These are phyloP conservation scores for Neofusicoccum cordaticola DNA, from an alignment of 2,329 filamentous ascomycete species.

Conservation along the genomic window DNA sequence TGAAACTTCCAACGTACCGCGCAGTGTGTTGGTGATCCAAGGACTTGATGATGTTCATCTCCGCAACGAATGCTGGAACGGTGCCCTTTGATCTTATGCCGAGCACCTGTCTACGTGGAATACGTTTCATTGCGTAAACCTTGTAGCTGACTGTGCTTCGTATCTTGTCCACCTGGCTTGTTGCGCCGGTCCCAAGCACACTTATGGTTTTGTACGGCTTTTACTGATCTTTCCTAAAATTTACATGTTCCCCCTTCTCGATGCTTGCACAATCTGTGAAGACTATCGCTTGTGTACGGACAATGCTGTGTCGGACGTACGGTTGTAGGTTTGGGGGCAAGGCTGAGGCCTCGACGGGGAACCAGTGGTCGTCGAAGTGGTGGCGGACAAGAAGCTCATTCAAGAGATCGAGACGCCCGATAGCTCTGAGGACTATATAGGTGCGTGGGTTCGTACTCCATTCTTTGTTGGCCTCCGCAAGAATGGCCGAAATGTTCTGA, in stretches of 20 bases:
- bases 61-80: slow-evolving; percentile 26
- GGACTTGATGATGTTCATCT: slow-evolving; percentile 29
- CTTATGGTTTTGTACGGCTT: too few relatives aligned
- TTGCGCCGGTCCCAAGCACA: too few relatives aligned
- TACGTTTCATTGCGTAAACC: slow-evolving; percentile 31
- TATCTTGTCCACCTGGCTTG: slow-evolving; percentile 26
- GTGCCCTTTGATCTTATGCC: slow-evolving; percentile 17
- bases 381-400: slow-evolving; percentile 22
- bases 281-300: too few relatives aligned
- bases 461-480: too few relatives aligned
- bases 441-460: slow-evolving; percentile 23
- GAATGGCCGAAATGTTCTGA: too few relatives aligned
- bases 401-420: slow-evolving; percentile 23
- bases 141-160: slow-evolving; percentile 25
- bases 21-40: slow-evolving; percentile 31
- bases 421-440: slow-evolving; percentile 29
- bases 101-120: slow-evolving; percentile 23
- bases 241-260: too few relatives aligned
- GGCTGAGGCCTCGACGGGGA: slow-evolving; percentile 24
- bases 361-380: slow-evolving; percentile 28
- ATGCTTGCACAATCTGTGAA: too few relatives aligned
- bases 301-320: too few relatives aligned
- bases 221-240: too few relatives aligned
- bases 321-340: slow-evolving; percentile 10
- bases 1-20: slow-evolving; percentile 32